These are phyloP conservation scores for Ambrosia trifida DNA, from an alignment of 129 eudicot species.

Conservation along the genomic window DNA sequence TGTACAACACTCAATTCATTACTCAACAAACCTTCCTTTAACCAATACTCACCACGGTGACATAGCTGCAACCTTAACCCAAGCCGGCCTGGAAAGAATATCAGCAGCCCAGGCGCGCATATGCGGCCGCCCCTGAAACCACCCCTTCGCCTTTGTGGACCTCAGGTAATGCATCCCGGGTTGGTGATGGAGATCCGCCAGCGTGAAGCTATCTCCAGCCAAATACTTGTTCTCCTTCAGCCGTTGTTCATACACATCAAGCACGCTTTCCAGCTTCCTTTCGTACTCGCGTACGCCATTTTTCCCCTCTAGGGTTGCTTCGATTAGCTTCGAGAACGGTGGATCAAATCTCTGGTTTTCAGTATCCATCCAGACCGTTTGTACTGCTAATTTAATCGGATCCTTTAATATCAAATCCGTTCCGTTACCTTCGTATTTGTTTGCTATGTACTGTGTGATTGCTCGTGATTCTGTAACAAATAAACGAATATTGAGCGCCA, in stretches of 20 bases:
- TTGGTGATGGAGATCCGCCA: conserved; percentile 55
- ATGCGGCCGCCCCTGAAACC: conserved; percentile 54
- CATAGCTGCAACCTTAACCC: conserved; percentile 44
- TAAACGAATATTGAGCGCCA: background rate
- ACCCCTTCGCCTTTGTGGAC: conserved; percentile 33
- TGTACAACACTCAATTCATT: background rate
- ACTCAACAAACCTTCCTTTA: background rate
- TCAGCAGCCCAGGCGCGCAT: conserved; percentile 53
- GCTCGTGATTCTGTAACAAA: conserved; percentile 54
- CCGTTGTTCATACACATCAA: conserved; percentile 53
- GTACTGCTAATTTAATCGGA: conserved; percentile 37
- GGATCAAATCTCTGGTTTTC: conserved; percentile 38
- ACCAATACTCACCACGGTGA: conserved; percentile 7
- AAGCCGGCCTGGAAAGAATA: conserved; percentile 58
- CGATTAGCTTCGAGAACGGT: conserved; percentile 28
- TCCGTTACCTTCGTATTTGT: conserved; percentile 46
- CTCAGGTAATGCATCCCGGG: conserved; percentile 43
- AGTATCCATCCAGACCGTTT: conserved; percentile 37
- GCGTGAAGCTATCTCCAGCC: conserved; percentile 48
- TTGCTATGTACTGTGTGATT: conserved; percentile 45
- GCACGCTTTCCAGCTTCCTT: conserved; percentile 37
- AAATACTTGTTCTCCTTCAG: conserved; percentile 42
- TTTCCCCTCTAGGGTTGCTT: conserved; percentile 15
- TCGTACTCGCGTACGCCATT: conserved; percentile 15
- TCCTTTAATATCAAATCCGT: conserved; percentile 38